Evolutionary conservation across 2,329 filamentous ascomycete species (phyloP), one percentile per base, ranked within the genome.

Genomic region (Onygenales sp.): DNA sequence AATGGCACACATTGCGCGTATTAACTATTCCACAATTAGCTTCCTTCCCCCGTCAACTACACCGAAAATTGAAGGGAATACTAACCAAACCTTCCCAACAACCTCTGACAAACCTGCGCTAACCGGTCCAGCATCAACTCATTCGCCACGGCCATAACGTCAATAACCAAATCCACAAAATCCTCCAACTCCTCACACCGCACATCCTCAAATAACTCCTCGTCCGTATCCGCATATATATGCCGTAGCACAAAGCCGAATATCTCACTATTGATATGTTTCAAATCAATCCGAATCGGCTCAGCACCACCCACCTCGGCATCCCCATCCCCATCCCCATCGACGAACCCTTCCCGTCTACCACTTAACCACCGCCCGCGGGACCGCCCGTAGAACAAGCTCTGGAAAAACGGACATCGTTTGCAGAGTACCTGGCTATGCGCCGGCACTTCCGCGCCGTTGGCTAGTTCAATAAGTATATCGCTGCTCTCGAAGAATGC

Each of bases 91-190:
- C 81, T 82, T 38, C 90, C 91, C 55, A 97, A 80, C 21, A 90
- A 73, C 55, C 81, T 83, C 66, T 98, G 93, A 67, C 93, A 97
- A 32, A 94, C 83, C 66, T 95, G 88, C 5, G 89, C 89, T 5
- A 98, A 74, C 6, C 91, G 81, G 66, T 96, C 90, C 46, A 98
- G 79, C 91, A 98, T 96, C 54, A 98, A 74, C 69, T 98, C 92
- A 65, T 98, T 93, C 10, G 91, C 89, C 51, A 89, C 85, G 53
- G 83, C 83, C 79, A 97, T 85, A 44, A 97, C 87, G 61, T 95
- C 90, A 72, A 97, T 80, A 7, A 96, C 79, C n/a, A 93, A 75
- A 61, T 97, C 90, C 4, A 91, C 82, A 58, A 95, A 90, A 45
- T 90, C 86, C 59, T 96, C 90, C 5, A 95, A 71, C 56, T 85